Conservation (phyloP, 148 eudicot genomes). For the Salicornia ramosissima region DNA sequence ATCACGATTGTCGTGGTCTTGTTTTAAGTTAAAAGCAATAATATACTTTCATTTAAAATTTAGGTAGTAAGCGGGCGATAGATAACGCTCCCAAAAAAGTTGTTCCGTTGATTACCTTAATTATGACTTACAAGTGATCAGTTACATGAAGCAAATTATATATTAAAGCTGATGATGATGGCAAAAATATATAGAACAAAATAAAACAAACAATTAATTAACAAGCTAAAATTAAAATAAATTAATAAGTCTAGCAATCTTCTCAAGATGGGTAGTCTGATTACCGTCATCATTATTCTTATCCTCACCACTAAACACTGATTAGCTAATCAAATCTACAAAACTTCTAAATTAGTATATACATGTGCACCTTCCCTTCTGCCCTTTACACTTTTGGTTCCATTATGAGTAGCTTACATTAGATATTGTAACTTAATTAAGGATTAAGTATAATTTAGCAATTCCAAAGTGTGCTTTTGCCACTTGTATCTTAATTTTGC, state of each 20-base stretch:
- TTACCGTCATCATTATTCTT: conserved; percentile 18
- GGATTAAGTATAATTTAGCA: conserved; percentile 1
- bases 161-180: not conserved
- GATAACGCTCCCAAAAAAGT: too few relatives aligned
- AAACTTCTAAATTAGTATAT: not conserved
- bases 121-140: too few relatives aligned
- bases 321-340: conserved; percentile 30
- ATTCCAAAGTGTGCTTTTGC: not conserved
- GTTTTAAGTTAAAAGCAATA: too few relatives aligned
- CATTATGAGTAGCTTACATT: conserved; percentile 18
- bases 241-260: too few relatives aligned
- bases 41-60: too few relatives aligned
- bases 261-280: conserved; percentile 1
- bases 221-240: not conserved
- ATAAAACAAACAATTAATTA: not conserved
- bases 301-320: conserved; percentile 12
- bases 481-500: not conserved
- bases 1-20: too few relatives aligned
- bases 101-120: too few relatives aligned
- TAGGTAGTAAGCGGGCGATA: too few relatives aligned
- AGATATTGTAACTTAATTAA: conserved; percentile 3
- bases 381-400: conserved; percentile 22
- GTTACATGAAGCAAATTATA: not conserved
- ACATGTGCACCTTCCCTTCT: conserved; percentile 3
- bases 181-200: not conserved